Base-by-base conservation (phyloP, 108 stramenopile species). In the Skeletonema grethae region DNA sequence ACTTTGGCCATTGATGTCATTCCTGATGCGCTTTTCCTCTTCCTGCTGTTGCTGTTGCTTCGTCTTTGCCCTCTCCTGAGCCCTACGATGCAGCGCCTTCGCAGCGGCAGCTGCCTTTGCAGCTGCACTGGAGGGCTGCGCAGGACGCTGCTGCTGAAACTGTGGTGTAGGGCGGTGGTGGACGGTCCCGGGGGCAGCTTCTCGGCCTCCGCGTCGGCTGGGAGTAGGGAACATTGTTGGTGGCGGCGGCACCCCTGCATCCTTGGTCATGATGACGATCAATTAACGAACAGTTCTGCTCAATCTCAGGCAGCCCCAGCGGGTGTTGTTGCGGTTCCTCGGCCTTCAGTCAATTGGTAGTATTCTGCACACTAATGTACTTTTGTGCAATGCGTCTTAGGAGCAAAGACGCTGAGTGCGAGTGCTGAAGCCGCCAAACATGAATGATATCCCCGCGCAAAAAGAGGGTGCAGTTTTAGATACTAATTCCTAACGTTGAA, bases 101-200 rank as follows among this genome's bases (percentile, higher is more conserved):
- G 79, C 79, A 12, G 79, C 73, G 0, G 67, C 79, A 11, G 79
- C 79, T 48, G 79, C 79, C 36, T 70, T 73, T 38, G 79, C 79
- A 22, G 79, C 79, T 1, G 79, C 79, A 18, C 57, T 57, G 34
- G 79, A 80, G 24, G 79, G 79, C 32, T 61, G 60, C 10, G 50
- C 20, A 53, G 50, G 50, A 53, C 50, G 50, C 20, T 53, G 50
- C 18, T 53, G 18, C 8, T 53, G 50, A 53, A 53, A 53, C 20
- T 53, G 50, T 53, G 50, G 50, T 22, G 50, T 53, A 53, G 41
- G 41, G 41, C 20, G 50, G 9, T 22, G 50, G 50, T 53, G 50
- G 50, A 22, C 50, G 22, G 22, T 22, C 18, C 50, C 50, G 18
- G 50, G 50, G n/a, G 22, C 22, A 53, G 50, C 50, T 53, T 22